These are phyloP conservation scores for Suillus variegatus DNA, from an alignment of 768 basidiomycete genomes.

Conservation along the genomic window DNA sequence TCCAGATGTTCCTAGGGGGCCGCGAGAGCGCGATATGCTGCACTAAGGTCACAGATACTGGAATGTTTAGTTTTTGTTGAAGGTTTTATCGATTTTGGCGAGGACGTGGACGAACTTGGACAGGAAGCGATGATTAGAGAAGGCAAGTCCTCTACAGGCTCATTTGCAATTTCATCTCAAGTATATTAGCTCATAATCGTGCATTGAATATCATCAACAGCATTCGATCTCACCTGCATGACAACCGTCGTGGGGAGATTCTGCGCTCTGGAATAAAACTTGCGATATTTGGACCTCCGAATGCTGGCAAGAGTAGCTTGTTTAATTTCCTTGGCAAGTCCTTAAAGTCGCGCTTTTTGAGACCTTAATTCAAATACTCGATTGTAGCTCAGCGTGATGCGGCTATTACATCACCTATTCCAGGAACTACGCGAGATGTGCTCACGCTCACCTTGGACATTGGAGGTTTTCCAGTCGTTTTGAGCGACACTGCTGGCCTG, in stretches of 20 bases:
- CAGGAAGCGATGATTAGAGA: conserved; percentile 74
- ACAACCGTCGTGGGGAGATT: conserved; percentile 80
- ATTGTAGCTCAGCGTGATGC: conserved; percentile 77
- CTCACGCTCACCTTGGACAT: conserved; percentile 85
- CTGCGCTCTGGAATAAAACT: conserved; percentile 79
- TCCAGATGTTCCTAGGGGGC: conserved; percentile 52
- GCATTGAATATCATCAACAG: conserved; percentile 48
- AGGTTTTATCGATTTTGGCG: conserved; percentile 92
- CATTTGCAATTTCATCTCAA: conserved; percentile 1
- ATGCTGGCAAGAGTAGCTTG: conserved; percentile 91
- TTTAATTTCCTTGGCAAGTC: conserved; percentile 77
- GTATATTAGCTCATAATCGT: conserved; percentile 49
- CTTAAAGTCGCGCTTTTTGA: background rate
- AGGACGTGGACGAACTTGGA: conserved; percentile 78
- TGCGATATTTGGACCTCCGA: conserved; percentile 90
- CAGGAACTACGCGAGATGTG: conserved; percentile 89
- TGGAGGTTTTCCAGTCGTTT: conserved; percentile 78
- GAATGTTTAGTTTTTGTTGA: conserved; percentile 78
- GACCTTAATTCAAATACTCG: background rate
- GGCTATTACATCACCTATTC: conserved; percentile 84
- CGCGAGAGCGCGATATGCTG: conserved; percentile 58
- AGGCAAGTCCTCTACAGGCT: conserved; percentile 44
- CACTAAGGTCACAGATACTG: conserved; percentile 65
- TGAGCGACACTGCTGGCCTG: conserved; percentile 87
- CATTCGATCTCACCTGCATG: conserved; percentile 61